Evolutionary conservation across 1,284 basidiomycete species (phyloP), one percentile per base, ranked within the genome.

Genomic region (Ceratobasidium sp.): DNA sequence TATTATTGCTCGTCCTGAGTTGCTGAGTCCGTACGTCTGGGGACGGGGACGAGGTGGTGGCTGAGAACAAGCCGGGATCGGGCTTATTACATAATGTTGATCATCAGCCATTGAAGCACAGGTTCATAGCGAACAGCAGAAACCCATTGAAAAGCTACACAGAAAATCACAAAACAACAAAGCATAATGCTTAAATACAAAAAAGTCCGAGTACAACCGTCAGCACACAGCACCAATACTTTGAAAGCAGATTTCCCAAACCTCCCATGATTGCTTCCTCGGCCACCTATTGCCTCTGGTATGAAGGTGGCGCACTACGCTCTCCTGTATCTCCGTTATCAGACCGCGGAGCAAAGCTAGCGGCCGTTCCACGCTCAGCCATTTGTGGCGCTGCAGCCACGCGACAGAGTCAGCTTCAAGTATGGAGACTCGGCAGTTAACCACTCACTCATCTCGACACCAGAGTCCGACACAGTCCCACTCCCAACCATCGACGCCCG

Each of bases 371-470:
- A 18, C 16, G 23, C 28, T 30, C 6, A 18, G 25, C 28, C 53
- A 54, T 54, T 54, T 54, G 53, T 33, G 53, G 28, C 28, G 23
- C 53, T 54, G 18, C 14, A 12, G 1, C 21, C 21, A 23, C 11
- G 3, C 21, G 23, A 51, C 16, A 51, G 23, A 12, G 16, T 44
- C 14, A 44, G 42, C 14, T n/a, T n/a, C n/a, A n/a, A 5, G 12
- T n/a, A n/a, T 44, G 33, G 3, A 0, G 14, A 18, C 28, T 2
- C 28, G 53, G 7, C 8, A 5, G 16, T 6, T 2, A 33, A 33
- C 28, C 28, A 54, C 58, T 59, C 33, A 59, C 58, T 59, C 38
- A 36, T 42, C 38, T 59, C 58, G 16, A 54, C 53, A 33, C 53
- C 58, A 7, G 58, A 42, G 23, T 59, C 58, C 18, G 58, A 14